Percentiles rank a stretch among this genome's conserved stretches.
phyloP scores from a whole-genome alignment of 2,329 filamentous ascomycete genomes.

The Paecilomyces fulvus region DNA sequence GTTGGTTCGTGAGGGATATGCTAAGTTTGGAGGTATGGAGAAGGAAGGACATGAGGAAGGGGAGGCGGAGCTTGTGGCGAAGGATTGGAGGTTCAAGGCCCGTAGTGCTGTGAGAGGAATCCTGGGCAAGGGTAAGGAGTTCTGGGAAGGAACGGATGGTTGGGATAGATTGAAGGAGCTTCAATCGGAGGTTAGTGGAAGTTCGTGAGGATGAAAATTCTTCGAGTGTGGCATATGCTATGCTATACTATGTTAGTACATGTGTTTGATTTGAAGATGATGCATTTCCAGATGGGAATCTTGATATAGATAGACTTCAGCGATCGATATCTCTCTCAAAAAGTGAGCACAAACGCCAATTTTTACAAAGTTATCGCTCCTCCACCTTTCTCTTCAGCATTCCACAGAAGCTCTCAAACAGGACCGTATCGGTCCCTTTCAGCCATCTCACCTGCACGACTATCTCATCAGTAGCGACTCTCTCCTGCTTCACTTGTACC shows the following conservation, averaged over 20 bases:
- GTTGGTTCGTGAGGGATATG: conserved; percentile 66
- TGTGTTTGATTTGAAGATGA: not conserved
- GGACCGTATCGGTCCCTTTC: conserved; percentile 60
- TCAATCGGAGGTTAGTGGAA: conserved; percentile 28
- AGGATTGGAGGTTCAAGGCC: conserved; percentile 82
- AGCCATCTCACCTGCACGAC: conserved; percentile 58
- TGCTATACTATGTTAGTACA: not conserved
- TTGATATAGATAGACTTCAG: not conserved
- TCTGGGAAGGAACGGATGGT: conserved; percentile 63
- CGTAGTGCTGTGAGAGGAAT: conserved; percentile 76
- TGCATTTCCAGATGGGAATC: not conserved
- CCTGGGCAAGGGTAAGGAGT: conserved; percentile 69
- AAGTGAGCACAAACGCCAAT: not conserved
- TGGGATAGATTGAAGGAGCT: conserved; percentile 31
- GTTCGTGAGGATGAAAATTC: not conserved
- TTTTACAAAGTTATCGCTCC: conserved; percentile 7
- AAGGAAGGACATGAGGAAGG: conserved; percentile 42
- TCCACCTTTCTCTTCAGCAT: conserved; percentile 56
- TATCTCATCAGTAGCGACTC: conserved; percentile 32
- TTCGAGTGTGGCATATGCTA: not conserved
- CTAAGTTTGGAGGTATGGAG: conserved; percentile 62
- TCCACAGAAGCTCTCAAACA: conserved; percentile 84
- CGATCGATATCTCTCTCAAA: not conserved
- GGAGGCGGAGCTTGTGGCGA: conserved; percentile 56
- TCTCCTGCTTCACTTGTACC: conserved; percentile 39